These are phyloP conservation scores for Schoenoplectus triqueter DNA, from an alignment of 202 grass and related monocot genomes.

Conservation along the genomic window DNA sequence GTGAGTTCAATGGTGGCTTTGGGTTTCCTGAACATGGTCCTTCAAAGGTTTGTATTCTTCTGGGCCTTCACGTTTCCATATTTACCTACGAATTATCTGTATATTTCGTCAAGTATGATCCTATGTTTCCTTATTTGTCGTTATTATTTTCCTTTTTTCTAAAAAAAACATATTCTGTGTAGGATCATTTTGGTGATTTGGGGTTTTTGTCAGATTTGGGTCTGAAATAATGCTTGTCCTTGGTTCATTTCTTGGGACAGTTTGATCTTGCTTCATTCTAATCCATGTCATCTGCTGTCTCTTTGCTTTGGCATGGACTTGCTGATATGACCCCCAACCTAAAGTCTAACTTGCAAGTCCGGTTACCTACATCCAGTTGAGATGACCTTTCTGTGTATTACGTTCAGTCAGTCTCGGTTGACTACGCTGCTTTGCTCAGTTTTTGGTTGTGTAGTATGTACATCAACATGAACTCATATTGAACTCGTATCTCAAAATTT, in stretches of 20 bases:
- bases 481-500: neutral
- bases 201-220: neutral
- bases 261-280: neutral
- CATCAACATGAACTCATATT: neutral
- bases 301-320: neutral
- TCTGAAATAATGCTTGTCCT: neutral
- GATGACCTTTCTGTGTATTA: neutral
- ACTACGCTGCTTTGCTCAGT: neutral
- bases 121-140: neutral
- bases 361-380: neutral
- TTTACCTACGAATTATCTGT: neutral
- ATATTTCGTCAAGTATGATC: neutral
- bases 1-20: conserved; percentile 59
- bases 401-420: neutral
- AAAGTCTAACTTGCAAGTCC: neutral
- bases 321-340: neutral
- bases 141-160: neutral
- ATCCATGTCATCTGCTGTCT: neutral
- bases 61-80: neutral
- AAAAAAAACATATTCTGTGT: neutral
- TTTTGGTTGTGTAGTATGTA: neutral
- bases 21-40: conserved; percentile 68
- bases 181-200: neutral
- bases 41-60: conserved; percentile 60
- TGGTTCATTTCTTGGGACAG: neutral